Evolutionary conservation across 2,329 filamentous ascomycete species (phyloP).

Genomic region (Metarhizium sp.): DNA sequence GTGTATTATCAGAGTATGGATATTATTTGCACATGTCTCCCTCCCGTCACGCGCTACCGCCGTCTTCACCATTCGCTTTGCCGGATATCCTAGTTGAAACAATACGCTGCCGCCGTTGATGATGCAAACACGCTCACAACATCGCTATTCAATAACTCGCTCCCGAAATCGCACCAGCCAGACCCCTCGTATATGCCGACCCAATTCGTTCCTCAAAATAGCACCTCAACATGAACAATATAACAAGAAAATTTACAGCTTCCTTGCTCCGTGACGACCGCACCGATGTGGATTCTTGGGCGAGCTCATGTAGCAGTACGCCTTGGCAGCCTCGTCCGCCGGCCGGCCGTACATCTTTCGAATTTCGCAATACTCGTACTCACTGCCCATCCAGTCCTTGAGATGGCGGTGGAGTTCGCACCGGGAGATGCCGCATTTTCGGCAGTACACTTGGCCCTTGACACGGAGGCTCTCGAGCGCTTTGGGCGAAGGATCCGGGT

Average conservation of each 20-base stretch:
- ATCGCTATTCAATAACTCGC: background rate
- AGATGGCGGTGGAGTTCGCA: conserved; percentile 57
- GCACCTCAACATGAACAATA: background rate
- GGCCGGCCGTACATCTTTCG: conserved; percentile 45
- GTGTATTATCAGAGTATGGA: background rate
- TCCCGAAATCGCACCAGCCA: background rate
- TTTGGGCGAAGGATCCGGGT: conserved; percentile 5
- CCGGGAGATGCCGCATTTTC: conserved; percentile 50
- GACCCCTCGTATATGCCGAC: background rate
- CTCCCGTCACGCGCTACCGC: background rate
- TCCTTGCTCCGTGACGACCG: conserved; percentile 40
- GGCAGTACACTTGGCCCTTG: conserved; percentile 51
- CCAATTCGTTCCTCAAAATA: background rate
- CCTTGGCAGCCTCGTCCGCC: conserved; percentile 35
- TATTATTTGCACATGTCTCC: background rate
- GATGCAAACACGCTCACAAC: background rate
- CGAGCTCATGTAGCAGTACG: conserved; percentile 50
- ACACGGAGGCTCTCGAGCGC: conserved; percentile 39
- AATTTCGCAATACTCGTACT: conserved; percentile 51
- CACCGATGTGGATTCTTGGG: conserved; percentile 49
- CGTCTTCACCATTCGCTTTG: background rate
- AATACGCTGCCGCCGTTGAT: background rate
- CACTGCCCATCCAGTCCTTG: conserved; percentile 47
- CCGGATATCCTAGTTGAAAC: background rate
- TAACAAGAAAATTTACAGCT: background rate